phyloP scores from a whole-genome alignment of 768 basidiomycete genomes.

The Mycena galopus region DNA sequence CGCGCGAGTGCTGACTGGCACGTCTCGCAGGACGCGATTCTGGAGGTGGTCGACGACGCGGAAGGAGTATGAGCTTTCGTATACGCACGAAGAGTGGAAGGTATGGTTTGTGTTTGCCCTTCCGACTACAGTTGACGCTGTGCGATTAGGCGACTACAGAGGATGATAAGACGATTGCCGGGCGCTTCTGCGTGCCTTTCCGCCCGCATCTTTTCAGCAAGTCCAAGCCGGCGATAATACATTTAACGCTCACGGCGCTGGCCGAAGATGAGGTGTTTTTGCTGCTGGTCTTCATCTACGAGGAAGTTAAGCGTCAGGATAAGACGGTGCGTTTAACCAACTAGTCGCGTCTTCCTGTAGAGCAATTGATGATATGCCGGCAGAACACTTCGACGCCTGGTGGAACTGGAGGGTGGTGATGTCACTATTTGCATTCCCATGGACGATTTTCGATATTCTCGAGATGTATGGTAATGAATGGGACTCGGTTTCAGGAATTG shows the following conservation, averaged over 20 bases:
- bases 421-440: not conserved
- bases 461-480: not conserved
- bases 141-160: slow-evolving; percentile 35
- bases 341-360: not conserved
- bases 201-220: slow-evolving; percentile 64
- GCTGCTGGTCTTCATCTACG: slow-evolving; percentile 52
- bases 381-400: slow-evolving; percentile 21
- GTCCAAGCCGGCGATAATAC: slow-evolving; percentile 52
- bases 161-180: slow-evolving; percentile 36
- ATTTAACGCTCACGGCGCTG: slow-evolving; percentile 54
- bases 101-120: slow-evolving; percentile 39
- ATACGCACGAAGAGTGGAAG: slow-evolving; percentile 63
- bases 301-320: slow-evolving; percentile 52
- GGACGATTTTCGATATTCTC: not conserved
- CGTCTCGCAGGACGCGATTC: slow-evolving; percentile 48
- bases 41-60: slow-evolving; percentile 61
- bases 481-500: too few species aligned
- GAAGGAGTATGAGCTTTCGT: slow-evolving; percentile 58
- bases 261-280: slow-evolving; percentile 55
- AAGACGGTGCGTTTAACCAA: slow-evolving; percentile 43
- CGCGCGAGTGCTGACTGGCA: not conserved
- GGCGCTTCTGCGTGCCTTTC: slow-evolving; percentile 56
- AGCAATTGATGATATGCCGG: not conserved
- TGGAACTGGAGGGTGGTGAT: slow-evolving; percentile 24
- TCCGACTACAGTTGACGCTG: not conserved